Conservation (phyloP, 2,329 filamentous ascomycete species). For the Colletotrichum lindemuthianum region DNA sequence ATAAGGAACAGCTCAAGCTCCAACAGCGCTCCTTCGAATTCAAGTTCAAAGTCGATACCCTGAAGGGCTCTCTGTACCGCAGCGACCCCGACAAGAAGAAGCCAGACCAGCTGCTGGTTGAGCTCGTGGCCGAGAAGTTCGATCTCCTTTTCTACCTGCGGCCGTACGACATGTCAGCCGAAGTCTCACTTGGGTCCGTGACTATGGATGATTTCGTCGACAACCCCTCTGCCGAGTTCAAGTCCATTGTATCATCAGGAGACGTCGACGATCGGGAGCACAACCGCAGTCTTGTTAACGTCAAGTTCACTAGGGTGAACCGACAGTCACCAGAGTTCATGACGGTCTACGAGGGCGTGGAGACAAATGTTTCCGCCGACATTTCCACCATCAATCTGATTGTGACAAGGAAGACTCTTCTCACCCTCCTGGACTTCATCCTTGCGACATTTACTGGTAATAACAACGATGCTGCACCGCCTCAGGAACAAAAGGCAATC, state of each 20-base stretch:
- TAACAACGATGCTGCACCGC: conserved; percentile 52
- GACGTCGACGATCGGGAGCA: conserved; percentile 77
- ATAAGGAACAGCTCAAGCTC: conserved; percentile 70
- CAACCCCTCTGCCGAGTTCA: conserved; percentile 88
- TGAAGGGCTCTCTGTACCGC: conserved; percentile 91
- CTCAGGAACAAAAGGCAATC: conserved; percentile 48
- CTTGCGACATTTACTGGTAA: conserved; percentile 86
- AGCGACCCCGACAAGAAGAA: conserved; percentile 82
- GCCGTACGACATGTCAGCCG: conserved; percentile 91
- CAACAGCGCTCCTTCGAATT: conserved; percentile 95
- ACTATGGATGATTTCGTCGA: conserved; percentile 96
- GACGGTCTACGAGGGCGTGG: conserved; percentile 89
- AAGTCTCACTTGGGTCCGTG: conserved; percentile 87
- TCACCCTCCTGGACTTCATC: conserved; percentile 94
- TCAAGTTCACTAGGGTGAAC: conserved; percentile 92
- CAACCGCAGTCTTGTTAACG: conserved; percentile 82
- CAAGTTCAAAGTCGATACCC: conserved; percentile 92
- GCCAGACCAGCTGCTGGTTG: conserved; percentile 85
- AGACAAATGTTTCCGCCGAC: conserved; percentile 89
- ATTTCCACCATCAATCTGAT: conserved; percentile 97
- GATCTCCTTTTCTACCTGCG: conserved; percentile 87
- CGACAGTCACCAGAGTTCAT: conserved; percentile 92
- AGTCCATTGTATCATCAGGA: conserved; percentile 92
- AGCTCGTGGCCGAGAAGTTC: conserved; percentile 90
- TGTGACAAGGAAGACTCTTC: conserved; percentile 89